These are phyloP conservation scores for Macrolepiota albuminosa DNA, from an alignment of 768 basidiomycete species.

Conservation along the genomic window DNA sequence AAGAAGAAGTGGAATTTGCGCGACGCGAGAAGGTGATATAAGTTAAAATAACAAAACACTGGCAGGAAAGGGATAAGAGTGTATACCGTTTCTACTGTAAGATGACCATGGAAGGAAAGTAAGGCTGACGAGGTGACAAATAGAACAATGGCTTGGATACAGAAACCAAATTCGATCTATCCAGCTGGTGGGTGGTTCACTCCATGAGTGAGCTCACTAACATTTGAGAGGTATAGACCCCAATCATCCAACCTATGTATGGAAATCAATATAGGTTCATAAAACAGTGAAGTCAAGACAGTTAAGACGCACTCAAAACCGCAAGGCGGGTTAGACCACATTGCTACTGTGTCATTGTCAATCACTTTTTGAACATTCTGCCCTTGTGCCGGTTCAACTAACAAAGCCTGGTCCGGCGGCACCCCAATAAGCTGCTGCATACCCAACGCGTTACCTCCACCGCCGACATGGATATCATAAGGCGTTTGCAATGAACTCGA, in stretches of 20 bases:
- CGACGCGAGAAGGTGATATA: neutral
- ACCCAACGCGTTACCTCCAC: neutral
- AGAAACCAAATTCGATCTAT: neutral
- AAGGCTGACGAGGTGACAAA: neutral
- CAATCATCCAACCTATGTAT: slow-evolving; percentile 38
- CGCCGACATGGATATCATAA: neutral
- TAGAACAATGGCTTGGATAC: neutral
- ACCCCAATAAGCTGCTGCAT: neutral
- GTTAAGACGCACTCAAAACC: slow-evolving; percentile 54
- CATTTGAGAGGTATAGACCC: slow-evolving; percentile 37
- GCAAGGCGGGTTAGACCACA: slow-evolving; percentile 68
- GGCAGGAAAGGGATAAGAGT: neutral
- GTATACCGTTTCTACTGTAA: neutral
- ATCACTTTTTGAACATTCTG: slow-evolving; percentile 19
- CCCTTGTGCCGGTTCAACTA: neutral
- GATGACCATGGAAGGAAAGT: neutral
- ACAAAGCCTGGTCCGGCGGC: neutral
- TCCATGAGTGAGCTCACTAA: slow-evolving; percentile 33
- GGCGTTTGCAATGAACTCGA: neutral
- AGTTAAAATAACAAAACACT: neutral
- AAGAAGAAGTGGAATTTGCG: neutral
- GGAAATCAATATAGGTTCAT: neutral
- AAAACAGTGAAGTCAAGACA: slow-evolving; percentile 3
- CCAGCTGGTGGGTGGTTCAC: slow-evolving; percentile 6
- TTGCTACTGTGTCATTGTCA: slow-evolving; percentile 50